Conservation (phyloP, 306 rosid genomes). For the Lathyrus tuberosus region DNA sequence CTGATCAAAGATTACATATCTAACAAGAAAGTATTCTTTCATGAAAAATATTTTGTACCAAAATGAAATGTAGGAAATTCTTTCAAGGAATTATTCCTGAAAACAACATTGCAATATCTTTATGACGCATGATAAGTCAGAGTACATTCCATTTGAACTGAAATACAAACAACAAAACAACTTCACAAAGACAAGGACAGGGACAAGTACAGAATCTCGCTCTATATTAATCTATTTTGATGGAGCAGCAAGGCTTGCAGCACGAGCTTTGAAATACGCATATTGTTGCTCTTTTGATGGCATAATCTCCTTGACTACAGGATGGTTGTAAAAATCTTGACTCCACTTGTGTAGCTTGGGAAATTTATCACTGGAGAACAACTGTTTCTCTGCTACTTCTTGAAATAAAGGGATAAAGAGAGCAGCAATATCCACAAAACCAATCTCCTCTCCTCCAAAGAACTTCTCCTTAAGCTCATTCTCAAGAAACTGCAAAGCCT, state of each 20-base stretch:
- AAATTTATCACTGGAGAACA: constrained; percentile 46
- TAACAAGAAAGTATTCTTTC: not conserved
- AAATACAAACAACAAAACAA: constrained; percentile 6
- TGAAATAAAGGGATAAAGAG: constrained; percentile 36
- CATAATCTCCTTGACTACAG: constrained; percentile 39
- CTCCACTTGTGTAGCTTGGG: constrained; percentile 54
- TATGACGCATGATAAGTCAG: not conserved
- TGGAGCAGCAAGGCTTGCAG: constrained; percentile 13
- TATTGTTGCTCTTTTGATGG: constrained; percentile 48
- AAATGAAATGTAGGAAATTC: not conserved
- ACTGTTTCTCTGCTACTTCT: constrained; percentile 43
- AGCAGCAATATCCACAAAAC: constrained; percentile 59
- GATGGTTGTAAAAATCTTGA: constrained; percentile 38
- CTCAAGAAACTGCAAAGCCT: constrained; percentile 49
- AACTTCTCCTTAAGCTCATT: constrained; percentile 58
- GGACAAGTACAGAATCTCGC: not conserved
- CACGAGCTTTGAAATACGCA: constrained; percentile 30
- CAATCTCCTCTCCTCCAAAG: constrained; percentile 62
- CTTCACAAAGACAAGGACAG: not conserved
- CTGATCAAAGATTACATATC: not conserved
- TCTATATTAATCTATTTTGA: constrained; percentile 23
- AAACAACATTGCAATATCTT: not conserved
- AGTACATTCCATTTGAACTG: not conserved
- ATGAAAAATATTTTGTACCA: not conserved
- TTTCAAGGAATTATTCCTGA: not conserved